phyloP scores from a whole-genome alignment of 305 asterid species.

The Rubia peregrina region DNA sequence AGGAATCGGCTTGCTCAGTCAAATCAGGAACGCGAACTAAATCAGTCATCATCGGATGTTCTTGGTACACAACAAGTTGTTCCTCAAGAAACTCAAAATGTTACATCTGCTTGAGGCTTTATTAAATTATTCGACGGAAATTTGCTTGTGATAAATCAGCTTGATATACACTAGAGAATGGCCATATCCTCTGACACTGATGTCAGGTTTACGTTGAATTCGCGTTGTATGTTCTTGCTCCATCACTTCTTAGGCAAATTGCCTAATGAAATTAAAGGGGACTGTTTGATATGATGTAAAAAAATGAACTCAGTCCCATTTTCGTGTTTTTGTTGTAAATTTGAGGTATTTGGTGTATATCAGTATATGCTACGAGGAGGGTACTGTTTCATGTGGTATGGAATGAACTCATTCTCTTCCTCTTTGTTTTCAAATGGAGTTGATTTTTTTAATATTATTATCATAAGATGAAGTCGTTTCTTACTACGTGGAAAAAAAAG shows the following conservation, averaged over 20 bases:
- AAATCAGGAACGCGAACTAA: slow-evolving; percentile 30
- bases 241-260: neutral
- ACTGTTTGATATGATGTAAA: neutral
- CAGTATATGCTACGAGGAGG: too few relatives aligned
- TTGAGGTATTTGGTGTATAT: too few relatives aligned
- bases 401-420: too few relatives aligned
- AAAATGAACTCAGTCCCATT: too few relatives aligned
- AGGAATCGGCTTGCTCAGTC: slow-evolving; percentile 29
- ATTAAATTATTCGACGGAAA: neutral
- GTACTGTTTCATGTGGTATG: too few relatives aligned
- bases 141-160: neutral
- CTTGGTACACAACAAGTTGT: slow-evolving; percentile 24
- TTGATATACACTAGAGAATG: neutral
- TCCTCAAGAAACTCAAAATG: slow-evolving; percentile 27
- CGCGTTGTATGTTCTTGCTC: neutral
- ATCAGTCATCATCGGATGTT: slow-evolving; percentile 36
- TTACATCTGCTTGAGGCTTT: slow-evolving; percentile 13
- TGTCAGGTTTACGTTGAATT: neutral
- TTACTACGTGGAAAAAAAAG: too few relatives aligned
- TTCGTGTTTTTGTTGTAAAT: too few relatives aligned
- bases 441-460: too few relatives aligned
- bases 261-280: neutral
- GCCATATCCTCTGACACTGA: too few relatives aligned
- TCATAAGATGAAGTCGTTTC: too few relatives aligned
- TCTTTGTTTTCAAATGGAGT: too few relatives aligned